These are phyloP conservation scores for Peribolospora kevripleyi DNA, from an alignment of 768 basidiomycete genomes.

Conservation along the genomic window DNA sequence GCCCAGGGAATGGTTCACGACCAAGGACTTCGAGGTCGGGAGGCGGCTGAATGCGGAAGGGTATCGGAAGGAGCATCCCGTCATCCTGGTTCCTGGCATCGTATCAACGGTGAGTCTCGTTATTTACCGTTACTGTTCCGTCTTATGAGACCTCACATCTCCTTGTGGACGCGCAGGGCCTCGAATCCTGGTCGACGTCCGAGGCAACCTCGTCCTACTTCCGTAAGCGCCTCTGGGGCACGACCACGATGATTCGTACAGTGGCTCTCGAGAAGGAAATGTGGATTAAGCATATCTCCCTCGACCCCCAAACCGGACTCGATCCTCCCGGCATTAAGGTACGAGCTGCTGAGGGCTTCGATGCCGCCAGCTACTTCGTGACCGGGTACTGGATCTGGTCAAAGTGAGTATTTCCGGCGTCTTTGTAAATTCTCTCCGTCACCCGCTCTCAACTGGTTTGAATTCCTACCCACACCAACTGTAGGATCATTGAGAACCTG, in stretches of 20 bases:
- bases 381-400: constrained; percentile 86
- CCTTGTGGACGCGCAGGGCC: constrained; percentile 19
- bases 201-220: constrained; percentile 71
- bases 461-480: too few relatives aligned
- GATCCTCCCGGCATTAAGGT: constrained; percentile 69
- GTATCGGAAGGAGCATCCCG: constrained; percentile 11
- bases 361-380: constrained; percentile 21
- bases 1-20: constrained; percentile 8
- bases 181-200: constrained; percentile 83
- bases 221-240: constrained; percentile 45
- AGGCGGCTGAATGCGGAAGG: constrained; percentile 6
- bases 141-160: not conserved
- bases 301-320: constrained; percentile 74
- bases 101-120: not conserved
- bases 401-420: not conserved
- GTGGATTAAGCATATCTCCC: constrained; percentile 74
- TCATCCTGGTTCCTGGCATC: constrained; percentile 14
- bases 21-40: constrained; percentile 5
- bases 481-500: not conserved
- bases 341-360: constrained; percentile 34
- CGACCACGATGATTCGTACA: constrained; percentile 6
- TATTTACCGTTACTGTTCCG: constrained; percentile 1
- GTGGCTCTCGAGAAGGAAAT: constrained; percentile 51
- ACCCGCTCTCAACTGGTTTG: not conserved
- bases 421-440: constrained; percentile 15